Base-by-base conservation (phyloP, 345 rosid genomes). In the Citrus glauca region DNA sequence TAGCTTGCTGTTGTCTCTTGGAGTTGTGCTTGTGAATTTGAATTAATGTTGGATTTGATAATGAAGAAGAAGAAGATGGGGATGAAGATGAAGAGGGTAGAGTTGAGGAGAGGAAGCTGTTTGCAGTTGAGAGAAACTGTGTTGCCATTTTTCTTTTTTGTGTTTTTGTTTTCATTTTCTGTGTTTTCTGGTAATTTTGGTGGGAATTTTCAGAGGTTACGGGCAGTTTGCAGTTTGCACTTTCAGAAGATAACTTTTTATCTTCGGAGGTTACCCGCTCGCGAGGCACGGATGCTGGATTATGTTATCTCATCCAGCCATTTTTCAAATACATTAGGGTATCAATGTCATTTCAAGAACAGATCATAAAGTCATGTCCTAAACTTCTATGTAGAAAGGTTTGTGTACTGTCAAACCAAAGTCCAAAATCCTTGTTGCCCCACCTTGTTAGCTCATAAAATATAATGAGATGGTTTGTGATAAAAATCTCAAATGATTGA, bases 71-170 rank as follows among this genome's bases (percentile, higher is more conserved):
- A 11, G 81, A 75, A 1, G 76, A 72, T 9, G 84, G 57, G 4
- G 82, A 32, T 1, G 84, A 79, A 5, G 82, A 55, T 1, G 81
- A 66, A 35, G 87, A 37, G 1, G 85, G 27, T 22, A 74, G 37
- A 24, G 81, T 28, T 33, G 84, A 79, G 56, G 82, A 80, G 60
- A 89, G 81, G 71, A 91, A 79, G 74, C 87, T 50, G 22, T 86
- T 89, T 53, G 89, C 87, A 37, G 89, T 71, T 56, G 91, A 85
- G 87, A 89, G 86, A 78, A 85, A 86, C 61, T 80, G 27, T 32
- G 86, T 40, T 63, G 91, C 91, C 95, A 89, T 91, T 81, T 32
- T 66, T 25, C 90, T 87, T 91, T 27, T 27, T 27, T 27, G 28
- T 1, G 28, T 81, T 27, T 56, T 24, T 48, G 9, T 69, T 76